Evolutionary conservation across 2,329 filamentous ascomycete species (phyloP).

Genomic region (Chalaropsis ovoidea): DNA sequence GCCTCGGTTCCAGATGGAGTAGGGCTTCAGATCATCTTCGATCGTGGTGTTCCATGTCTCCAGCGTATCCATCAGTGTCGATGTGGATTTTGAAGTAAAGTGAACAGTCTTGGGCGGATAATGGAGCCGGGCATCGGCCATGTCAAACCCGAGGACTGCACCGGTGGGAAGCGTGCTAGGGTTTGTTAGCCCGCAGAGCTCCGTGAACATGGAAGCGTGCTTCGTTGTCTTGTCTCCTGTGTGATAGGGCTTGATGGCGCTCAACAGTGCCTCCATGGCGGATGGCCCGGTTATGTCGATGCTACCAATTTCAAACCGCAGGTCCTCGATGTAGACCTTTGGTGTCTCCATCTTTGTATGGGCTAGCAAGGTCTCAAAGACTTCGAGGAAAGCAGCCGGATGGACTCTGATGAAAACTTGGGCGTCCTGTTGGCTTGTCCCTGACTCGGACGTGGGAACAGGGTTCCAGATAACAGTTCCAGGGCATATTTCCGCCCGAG

Average conservation of each 20-base stretch:
- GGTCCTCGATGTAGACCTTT: slow-evolving; percentile 53
- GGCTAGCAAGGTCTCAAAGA: slow-evolving; percentile 53
- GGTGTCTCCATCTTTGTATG: slow-evolving; percentile 52
- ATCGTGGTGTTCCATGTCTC: slow-evolving; percentile 51
- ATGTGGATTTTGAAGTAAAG: slow-evolving; percentile 29
- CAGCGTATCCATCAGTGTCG: slow-evolving; percentile 48
- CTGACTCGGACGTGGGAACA: slow-evolving; percentile 13
- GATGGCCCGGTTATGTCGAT: slow-evolving; percentile 54
- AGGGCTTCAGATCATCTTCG: slow-evolving; percentile 41
- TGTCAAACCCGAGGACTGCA: slow-evolving; percentile 59
- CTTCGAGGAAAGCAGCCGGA: slow-evolving; percentile 64
- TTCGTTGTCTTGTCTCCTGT: slow-evolving; percentile 30
- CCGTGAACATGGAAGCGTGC: slow-evolving; percentile 43
- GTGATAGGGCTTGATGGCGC: slow-evolving; percentile 50
- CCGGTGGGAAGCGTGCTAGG: slow-evolving; percentile 59
- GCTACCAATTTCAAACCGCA: slow-evolving; percentile 57
- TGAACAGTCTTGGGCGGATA: slow-evolving; percentile 57
- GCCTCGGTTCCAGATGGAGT: slow-evolving; percentile 58
- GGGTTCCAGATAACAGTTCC: slow-evolving; percentile 68
- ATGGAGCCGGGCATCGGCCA: slow-evolving; percentile 68
- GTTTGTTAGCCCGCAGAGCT: slow-evolving; percentile 52
- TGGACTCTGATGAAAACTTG: slow-evolving; percentile 65
- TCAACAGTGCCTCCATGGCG: slow-evolving; percentile 66
- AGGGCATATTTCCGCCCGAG: slow-evolving; percentile 54
- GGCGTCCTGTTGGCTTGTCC: slow-evolving; percentile 2